Evolutionary conservation across 148 eudicot genomes (phyloP), one percentile per base, ranked within the genome.

Genomic region (Amaranthus hypochondriacus): DNA sequence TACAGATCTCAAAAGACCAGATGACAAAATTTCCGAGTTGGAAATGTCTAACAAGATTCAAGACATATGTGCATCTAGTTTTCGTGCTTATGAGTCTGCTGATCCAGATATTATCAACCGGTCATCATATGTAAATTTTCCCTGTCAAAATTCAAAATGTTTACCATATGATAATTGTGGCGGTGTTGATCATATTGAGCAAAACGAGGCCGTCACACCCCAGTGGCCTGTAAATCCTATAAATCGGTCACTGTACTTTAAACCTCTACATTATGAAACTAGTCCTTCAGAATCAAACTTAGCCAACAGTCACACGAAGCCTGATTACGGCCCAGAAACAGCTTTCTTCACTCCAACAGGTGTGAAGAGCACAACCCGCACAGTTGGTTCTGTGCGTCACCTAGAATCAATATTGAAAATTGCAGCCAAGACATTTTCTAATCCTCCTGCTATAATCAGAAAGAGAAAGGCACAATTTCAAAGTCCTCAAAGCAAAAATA

Each of bases 361-460:
- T 75, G 85, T 81, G 79, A 91, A 84, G 82, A 71, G 90, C 82
- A 28, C 39, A 28, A 28, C 39, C 39, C 39, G 39, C 39, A 78
- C 76, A 18, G 69, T 75, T 70, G 61, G 70, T 15, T 73, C 57
- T 58, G 76, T 76, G 50, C 85, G 76, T 73, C 86, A 90, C 74
- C 95, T 97, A 6, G 97, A 93, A 76, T 88, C 91, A 53, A 88
- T 91, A 68, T 80, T 93, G 81, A 89, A 73, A 86, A 82, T 78
- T 75, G 98, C 98, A 70, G 98, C 98, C 3, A 85, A 68, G 76
- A 93, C 87, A 51, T 93, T 87, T 77, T 90, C 88, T 14, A 88
- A 88, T 72, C 89, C 95, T 46, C 98, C 98, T 79, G 91, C 98
- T 52, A 93, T 93, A 77, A 47, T 91, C 15, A 81, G 98, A 72